Conservation (phyloP, 2,329 filamentous ascomycete species). For the Pyricularia grisea region DNA sequence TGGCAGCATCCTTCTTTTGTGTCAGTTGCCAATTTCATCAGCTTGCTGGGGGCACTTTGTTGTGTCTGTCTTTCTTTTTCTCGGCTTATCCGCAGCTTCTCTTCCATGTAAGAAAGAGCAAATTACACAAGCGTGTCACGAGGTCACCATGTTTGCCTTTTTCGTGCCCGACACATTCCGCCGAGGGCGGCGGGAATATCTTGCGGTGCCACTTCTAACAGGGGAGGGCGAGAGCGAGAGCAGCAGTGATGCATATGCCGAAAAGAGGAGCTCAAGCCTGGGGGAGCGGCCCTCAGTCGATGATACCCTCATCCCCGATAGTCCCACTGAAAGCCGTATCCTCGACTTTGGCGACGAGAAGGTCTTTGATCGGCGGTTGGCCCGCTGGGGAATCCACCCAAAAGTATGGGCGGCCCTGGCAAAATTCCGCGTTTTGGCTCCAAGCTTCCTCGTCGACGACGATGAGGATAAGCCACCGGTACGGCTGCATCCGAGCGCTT, state of each 20-base stretch:
- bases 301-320: not conserved
- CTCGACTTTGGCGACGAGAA: slow-evolving; percentile 1
- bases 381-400: not conserved
- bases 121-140: not conserved
- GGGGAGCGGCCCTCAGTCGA: not conserved
- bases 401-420: not conserved
- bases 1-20: too few species aligned
- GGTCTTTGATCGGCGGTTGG: not conserved
- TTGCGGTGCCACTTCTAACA: not conserved
- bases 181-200: not conserved
- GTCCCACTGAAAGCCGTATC: not conserved
- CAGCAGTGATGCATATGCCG: not conserved
- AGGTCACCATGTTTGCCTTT: not conserved
- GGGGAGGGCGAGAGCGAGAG: not conserved
- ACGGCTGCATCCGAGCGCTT: slow-evolving; percentile 3
- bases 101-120: not conserved
- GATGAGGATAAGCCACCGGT: not conserved
- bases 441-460: slow-evolving; percentile 3
- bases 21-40: too few species aligned
- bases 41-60: too few species aligned
- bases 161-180: not conserved
- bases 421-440: not conserved
- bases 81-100: too few species aligned
- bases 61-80: too few species aligned
- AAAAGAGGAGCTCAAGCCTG: not conserved